Evolutionary conservation across 75 land plant genomes (phyloP).

Genomic region (Larix kaempferi): DNA sequence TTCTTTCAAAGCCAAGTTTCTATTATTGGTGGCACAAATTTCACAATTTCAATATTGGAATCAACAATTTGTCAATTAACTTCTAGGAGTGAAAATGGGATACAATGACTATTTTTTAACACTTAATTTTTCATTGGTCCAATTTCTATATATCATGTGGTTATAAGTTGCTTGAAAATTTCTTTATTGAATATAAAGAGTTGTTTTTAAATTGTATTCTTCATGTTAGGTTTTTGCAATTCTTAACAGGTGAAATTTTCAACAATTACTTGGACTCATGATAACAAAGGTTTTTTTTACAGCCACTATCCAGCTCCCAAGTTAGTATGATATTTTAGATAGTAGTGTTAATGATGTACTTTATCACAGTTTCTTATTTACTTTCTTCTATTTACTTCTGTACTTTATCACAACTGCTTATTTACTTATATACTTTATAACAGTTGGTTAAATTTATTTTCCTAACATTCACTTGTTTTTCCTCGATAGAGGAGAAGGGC

Average conservation of each 20-base stretch:
- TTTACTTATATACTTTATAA: not conserved
- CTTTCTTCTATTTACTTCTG: not conserved
- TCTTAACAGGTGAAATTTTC: slow-evolving; percentile 85
- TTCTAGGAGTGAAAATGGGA: not conserved
- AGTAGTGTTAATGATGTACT: not conserved
- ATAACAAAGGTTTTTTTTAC: slow-evolving; percentile 96
- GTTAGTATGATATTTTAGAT: slow-evolving; percentile 36
- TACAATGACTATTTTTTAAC: no score
- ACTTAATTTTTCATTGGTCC: no score
- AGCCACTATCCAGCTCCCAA: slow-evolving; percentile 88
- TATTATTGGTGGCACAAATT: no score
- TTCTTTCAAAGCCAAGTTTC: no score
- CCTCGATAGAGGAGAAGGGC: slow-evolving; percentile 10
- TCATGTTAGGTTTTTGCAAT: no score
- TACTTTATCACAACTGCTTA: not conserved
- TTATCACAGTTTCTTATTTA: not conserved
- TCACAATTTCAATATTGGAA: not conserved
- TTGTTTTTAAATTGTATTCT: not conserved
- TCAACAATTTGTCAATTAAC: not conserved
- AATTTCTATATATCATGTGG: no score
- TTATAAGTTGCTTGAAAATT: slow-evolving; percentile 39
- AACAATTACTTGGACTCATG: slow-evolving; percentile 86
- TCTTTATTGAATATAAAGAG: not conserved
- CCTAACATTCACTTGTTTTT: not conserved
- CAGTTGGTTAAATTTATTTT: not conserved